Base-by-base conservation (phyloP, 2,329 filamentous ascomycete genomes). In the Biscogniauxia marginata region DNA sequence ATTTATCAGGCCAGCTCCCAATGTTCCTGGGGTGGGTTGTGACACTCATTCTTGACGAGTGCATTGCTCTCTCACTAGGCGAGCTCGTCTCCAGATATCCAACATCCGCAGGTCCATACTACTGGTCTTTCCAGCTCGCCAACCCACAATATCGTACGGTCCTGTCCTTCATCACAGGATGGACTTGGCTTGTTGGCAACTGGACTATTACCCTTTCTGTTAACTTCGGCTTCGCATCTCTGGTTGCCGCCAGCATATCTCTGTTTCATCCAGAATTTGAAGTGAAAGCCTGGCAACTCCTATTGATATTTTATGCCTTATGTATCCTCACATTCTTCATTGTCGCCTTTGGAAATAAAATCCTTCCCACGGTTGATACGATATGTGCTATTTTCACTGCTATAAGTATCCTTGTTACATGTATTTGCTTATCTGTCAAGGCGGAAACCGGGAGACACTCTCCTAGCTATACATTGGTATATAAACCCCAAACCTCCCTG, bases 261-360 rank as follows among this genome's bases (percentile, higher is more conserved):
- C 78, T 86, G 62, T 85, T 80, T 62, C 77, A 82, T 52, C 79
- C 81, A 0, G 75, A 79, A 55, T 84, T 79, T 67, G 73, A 67
- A 0, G 73, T 81, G n/a, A 75, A 72, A 34, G 66, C 70, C 46
- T 87, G 82, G 82, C 82, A 87, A 63, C 72, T 86, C 0, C 73
- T 87, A 3, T 72, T 87, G 13, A 82, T 87, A 44, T 87, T 87
- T 71, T 87, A 84, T 64, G 82, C 78, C 9, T 73, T 87, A 44
- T 84, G 80, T 59, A 59, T 86, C 3, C 60, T 79, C 11, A 81
- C 82, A 0, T 78, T 86, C 53, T 46, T 80, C 48, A 78, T 86
- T 46, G 84, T 81, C 54, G 76, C 80, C 0, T 82, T 82, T 52
- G 83, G 79, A 7, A 86, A 87, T 62, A 75, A 71, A 19, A 77